Base-by-base conservation (phyloP, 2,329 filamentous ascomycete genomes). In the Paraphaeosphaeria sporulosa region DNA sequence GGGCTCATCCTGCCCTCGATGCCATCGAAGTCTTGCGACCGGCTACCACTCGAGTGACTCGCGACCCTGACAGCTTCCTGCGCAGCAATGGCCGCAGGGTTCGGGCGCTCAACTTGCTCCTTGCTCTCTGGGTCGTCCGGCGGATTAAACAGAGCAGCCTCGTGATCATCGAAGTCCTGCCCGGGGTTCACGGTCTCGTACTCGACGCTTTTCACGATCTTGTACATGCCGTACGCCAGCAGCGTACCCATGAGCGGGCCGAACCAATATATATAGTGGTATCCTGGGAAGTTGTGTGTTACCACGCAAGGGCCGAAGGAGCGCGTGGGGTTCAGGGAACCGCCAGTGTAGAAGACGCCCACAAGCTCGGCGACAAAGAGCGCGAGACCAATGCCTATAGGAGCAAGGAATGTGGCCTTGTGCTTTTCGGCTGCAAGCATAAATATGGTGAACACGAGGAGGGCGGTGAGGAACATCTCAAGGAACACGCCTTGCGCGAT, bases 391-490 rank as follows among this genome's bases (percentile, higher is more conserved):
- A 93, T 91, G 13, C 88, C 89, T 3, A 93, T 79, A 0, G 90
- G 90, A 0, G 90, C 90, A 1, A 92, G 78, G 71, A 84, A 91
- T 0, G 90, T 93, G 2, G 87, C 86, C 47, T 88, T 87, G 74
- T 92, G 89, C 78, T 93, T 92, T 73, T 92, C 89, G 4, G 87
- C 86, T 0, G 89, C 89, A 47, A 92, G 82, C 85, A 92, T 89
- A 67, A 79, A 78, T 51, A 80, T 78, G 2, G 76, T 78, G 55
- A 80, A 79, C 57, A 79, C 73, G 46, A 80, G 75, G 21, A 77
- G 66, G 0, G 76, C 71, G 2, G 78, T 79, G 8, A 79, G 64
- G 56, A 79, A 77, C 70, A 77, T 77, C 48, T 80, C 78, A 40
- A 80, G 72, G 57, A 80, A 80, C 27, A 79, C 67, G 25, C 77